These are phyloP conservation scores for Pichia sp. DNA, from an alignment of 1,139 yeast genomes.

Conservation along the genomic window DNA sequence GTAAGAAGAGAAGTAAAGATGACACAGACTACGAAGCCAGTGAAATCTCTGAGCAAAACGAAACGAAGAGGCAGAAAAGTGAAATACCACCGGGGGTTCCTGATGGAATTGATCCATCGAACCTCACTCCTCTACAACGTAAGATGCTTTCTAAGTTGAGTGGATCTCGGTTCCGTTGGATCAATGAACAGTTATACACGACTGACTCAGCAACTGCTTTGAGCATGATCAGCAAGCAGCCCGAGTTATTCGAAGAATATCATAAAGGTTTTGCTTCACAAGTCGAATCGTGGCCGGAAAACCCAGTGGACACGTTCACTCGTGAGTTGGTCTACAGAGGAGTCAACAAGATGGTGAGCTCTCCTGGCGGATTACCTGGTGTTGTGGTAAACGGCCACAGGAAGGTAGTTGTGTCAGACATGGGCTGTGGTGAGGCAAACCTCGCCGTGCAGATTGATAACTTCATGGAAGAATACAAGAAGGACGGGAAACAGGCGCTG, in stretches of 20 bases:
- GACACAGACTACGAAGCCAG: slow-evolving; percentile 1
- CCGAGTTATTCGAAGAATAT: slow-evolving; percentile 86
- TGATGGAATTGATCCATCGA: slow-evolving; percentile 31
- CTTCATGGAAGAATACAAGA: slow-evolving; percentile 34
- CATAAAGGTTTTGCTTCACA: slow-evolving; percentile 94
- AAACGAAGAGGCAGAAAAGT: slow-evolving; percentile 13
- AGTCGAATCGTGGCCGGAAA: slow-evolving; percentile 96
- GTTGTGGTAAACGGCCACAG: slow-evolving; percentile 32
- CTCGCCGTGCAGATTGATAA: slow-evolving; percentile 62
- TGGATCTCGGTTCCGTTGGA: slow-evolving; percentile 97
- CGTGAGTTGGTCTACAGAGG: slow-evolving; percentile 58
- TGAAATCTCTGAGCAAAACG: not conserved
- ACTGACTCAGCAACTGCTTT: slow-evolving; percentile 75
- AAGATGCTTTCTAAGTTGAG: slow-evolving; percentile 93
- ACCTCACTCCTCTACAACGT: slow-evolving; percentile 85
- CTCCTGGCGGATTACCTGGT: slow-evolving; percentile 95
- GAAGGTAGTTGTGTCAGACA: slow-evolving; percentile 79
- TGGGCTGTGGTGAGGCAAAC: slow-evolving; percentile 99
- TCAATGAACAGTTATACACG: slow-evolving; percentile 90
- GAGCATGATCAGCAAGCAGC: slow-evolving; percentile 69
- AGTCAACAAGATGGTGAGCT: slow-evolving; percentile 65
- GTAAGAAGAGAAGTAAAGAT: slow-evolving; percentile 5
- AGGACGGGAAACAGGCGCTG: slow-evolving; percentile 34
- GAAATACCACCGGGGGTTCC: slow-evolving; percentile 20
- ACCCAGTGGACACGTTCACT: slow-evolving; percentile 88